phyloP scores from a whole-genome alignment of 2,329 filamentous ascomycete species.

The Knoxdaviesia capensis region DNA sequence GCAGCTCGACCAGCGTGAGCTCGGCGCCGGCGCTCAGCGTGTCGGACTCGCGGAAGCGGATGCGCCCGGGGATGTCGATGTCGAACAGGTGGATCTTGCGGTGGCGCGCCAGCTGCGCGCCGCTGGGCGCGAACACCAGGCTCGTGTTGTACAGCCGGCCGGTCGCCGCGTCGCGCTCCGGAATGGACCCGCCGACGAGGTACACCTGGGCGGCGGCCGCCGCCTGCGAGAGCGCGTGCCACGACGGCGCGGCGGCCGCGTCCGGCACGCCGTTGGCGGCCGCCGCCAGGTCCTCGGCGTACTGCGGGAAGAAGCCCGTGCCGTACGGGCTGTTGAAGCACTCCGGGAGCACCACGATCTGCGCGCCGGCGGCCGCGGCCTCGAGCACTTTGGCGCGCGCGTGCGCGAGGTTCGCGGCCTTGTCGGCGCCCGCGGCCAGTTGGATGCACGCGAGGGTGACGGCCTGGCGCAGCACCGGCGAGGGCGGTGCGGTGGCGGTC shows the following conservation, averaged over 20 bases:
- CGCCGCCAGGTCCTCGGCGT: constrained; percentile 72
- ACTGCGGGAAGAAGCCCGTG: constrained; percentile 70
- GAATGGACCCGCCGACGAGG: constrained; percentile 81
- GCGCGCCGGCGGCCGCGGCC: constrained; percentile 56
- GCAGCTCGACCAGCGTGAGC: constrained; percentile 67
- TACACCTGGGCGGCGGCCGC: constrained; percentile 63
- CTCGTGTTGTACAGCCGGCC: constrained; percentile 77
- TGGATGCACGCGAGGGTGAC: constrained; percentile 69
- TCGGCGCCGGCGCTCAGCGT: constrained; percentile 72
- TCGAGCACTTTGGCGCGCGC: constrained; percentile 68
- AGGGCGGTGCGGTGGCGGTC: constrained; percentile 10
- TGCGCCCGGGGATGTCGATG: constrained; percentile 91
- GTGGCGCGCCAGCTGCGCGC: constrained; percentile 67
- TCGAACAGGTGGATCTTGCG: constrained; percentile 94
- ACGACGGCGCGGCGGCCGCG: constrained; percentile 54
- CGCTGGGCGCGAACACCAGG: constrained; percentile 60
- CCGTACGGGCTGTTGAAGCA: constrained; percentile 99
- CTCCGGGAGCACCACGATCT: constrained; percentile 82
- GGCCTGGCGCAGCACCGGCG: constrained; percentile 46
- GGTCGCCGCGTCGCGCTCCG: constrained; percentile 44
- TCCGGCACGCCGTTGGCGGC: constrained; percentile 58
- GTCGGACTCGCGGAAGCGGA: constrained; percentile 77
- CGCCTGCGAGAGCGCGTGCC: constrained; percentile 62
- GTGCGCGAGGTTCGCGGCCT: constrained; percentile 61
- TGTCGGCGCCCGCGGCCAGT: constrained; percentile 64